phyloP scores from a whole-genome alignment of 2,329 filamentous ascomycete genomes.

The Alternaria brassicicola region DNA sequence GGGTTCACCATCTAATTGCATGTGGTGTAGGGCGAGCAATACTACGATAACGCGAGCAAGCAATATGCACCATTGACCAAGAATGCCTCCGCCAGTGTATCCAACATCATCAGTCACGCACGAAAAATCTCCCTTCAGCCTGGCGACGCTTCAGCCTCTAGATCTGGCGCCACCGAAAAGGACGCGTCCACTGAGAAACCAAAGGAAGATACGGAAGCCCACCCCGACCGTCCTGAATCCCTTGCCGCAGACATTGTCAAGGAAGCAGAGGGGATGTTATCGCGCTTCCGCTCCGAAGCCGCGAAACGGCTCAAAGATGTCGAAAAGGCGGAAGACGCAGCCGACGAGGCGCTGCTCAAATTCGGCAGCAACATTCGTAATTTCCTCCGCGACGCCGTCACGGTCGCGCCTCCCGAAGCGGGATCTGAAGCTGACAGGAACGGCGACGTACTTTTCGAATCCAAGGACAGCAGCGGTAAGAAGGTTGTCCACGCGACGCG shows the following conservation, averaged over 20 bases:
- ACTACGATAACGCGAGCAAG: conserved; percentile 81
- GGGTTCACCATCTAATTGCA: conserved; percentile 8
- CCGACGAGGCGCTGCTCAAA: conserved; percentile 90
- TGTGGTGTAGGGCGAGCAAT: conserved; percentile 72
- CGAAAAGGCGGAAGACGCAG: conserved; percentile 90
- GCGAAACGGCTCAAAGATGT: conserved; percentile 85
- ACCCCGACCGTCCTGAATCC: conserved; percentile 52
- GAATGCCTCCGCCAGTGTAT: conserved; percentile 82
- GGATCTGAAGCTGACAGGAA: conserved; percentile 54
- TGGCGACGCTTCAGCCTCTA: conserved; percentile 28
- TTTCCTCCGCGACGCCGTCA: conserved; percentile 89
- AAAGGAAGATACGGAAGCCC: conserved; percentile 32
- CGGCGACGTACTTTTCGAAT: conserved; percentile 80
- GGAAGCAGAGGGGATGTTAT: conserved; percentile 70
- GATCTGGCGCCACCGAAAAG: conserved; percentile 23
- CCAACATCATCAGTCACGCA: conserved; percentile 74
- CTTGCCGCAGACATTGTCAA: conserved; percentile 59
- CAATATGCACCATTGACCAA: conserved; percentile 80
- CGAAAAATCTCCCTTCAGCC: conserved; percentile 69
- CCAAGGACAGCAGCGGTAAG: conserved; percentile 86
- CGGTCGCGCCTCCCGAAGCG: conserved; percentile 73
- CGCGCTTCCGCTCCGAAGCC: conserved; percentile 76
- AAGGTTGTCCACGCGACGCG: conserved; percentile 92
- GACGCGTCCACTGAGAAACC: conserved; percentile 15
- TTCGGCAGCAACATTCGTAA: conserved; percentile 89